Evolutionary conservation across 441 rosid species (phyloP), one percentile per base, ranked within the genome.

Genomic region (Geranium incanum): DNA sequence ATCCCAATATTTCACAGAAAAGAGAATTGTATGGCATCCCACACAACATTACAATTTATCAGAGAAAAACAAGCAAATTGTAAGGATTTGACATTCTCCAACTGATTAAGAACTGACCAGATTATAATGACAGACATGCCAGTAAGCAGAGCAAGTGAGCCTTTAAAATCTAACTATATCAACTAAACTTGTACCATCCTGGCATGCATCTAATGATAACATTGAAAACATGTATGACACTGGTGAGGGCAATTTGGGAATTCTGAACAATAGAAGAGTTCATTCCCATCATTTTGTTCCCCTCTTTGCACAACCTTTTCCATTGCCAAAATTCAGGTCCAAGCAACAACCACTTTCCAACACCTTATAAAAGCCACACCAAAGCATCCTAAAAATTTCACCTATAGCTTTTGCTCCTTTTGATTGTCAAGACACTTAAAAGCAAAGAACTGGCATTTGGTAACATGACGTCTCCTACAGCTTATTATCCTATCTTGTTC

Each of bases 381-480:
- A 62, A 23, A 62, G 37, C 37, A 62, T 23, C 66, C 5, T 62
- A 21, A 59, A 62, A 62, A 19, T 62, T 23, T 62, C 66, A 62
- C 36, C 66, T 62, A 62, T 19, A 21, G 21, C 66, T 21, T 23
- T 59, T 19, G 33, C 28, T 8, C 23, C 64, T 55, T 15, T 55
- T n/a, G 62, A 4, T 16, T 55, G 28, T 62, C 36, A 23, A 59
- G 36, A 60, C 69, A 36, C 21, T 36, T 12, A 36, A 71, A 67
- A 13, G 9, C 68, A 75, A 39, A 67, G 11, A 67, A 59, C 50
- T 50, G 18, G 59, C 59, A 50, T n/a, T 39, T 36, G 72, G 66
- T 28, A 76, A 70, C 33, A 90, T 87, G 91, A 72, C 75, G 91
- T 71, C 75, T 71, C 55, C n/a, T 33, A 62, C 11, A 36, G 66